Evolutionary conservation across 192 early-diverging fungal species (phyloP).

Genomic region (Backusella circina): DNA sequence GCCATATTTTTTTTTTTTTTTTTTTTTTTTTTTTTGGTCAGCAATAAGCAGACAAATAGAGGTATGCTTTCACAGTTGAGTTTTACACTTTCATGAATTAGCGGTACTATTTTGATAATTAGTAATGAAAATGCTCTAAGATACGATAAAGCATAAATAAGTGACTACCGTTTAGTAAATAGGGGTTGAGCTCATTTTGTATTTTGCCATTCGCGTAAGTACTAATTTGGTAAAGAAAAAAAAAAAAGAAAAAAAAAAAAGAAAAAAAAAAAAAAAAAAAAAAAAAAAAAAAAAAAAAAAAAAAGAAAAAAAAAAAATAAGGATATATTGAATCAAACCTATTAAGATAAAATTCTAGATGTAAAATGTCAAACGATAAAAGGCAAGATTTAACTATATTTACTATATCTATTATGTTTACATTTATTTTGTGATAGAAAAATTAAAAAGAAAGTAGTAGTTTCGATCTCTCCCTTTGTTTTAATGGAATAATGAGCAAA

Average conservation of each 20-base stretch:
- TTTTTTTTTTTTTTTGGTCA: not conserved
- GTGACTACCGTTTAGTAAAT: not conserved
- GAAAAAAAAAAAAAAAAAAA: not conserved
- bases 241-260: not conserved
- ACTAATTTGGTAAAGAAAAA: not conserved
- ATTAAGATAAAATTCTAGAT: not conserved
- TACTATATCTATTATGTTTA: not conserved
- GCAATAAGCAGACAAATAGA: not conserved
- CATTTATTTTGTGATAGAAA: not conserved
- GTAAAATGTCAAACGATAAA: not conserved
- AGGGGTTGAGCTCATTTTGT: not conserved
- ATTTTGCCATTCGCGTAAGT: not conserved
- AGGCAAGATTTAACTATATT: not conserved
- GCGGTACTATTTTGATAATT: not conserved
- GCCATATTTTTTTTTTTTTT: not conserved
- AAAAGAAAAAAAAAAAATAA: not conserved
- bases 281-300: too few relatives aligned
- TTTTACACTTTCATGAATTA: not conserved
- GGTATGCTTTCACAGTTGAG: not conserved
- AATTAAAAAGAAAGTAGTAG: not conserved
- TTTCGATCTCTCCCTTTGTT: not conserved
- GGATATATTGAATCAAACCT: not conserved
- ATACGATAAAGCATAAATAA: not conserved
- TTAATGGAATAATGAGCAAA: not conserved
- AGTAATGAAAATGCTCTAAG: not conserved